Percentiles rank a stretch among this genome's conserved stretches.
Evolutionary conservation across 208 protist genomes (phyloP).

Genomic region (Leishmania martiniquensis): DNA sequence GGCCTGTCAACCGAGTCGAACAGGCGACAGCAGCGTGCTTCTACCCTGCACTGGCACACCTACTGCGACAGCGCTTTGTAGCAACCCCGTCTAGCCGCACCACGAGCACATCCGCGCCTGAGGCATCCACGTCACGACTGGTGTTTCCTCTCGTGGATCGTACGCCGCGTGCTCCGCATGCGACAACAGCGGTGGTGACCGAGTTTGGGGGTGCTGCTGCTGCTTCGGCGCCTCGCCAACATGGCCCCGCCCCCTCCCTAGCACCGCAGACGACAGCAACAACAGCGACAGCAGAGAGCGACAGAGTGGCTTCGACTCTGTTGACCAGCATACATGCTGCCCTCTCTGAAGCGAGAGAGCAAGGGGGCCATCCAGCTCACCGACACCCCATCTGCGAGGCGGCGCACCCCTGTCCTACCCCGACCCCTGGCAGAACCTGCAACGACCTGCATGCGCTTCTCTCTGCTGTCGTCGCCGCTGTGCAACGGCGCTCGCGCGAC

Average conservation of each 20-base stretch:
- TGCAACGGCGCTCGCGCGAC: constrained; percentile 4
- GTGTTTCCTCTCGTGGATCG: background rate
- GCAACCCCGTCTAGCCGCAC: background rate
- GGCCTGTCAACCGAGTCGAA: constrained; percentile 5
- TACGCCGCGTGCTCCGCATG: background rate
- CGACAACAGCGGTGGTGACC: constrained; percentile 7
- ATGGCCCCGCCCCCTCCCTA: background rate
- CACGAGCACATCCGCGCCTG: background rate
- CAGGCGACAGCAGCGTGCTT: constrained; percentile 22
- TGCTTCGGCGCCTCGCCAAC: background rate
- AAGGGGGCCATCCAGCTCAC: background rate
- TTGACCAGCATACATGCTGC: background rate
- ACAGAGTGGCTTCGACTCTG: constrained; percentile 1
- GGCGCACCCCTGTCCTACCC: background rate
- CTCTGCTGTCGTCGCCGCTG: constrained; percentile 6
- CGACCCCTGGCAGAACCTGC: background rate
- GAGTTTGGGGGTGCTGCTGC: background rate
- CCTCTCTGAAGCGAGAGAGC: background rate
- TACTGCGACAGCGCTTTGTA: background rate
- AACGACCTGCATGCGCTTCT: constrained; percentile 12
- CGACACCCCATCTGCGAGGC: background rate
- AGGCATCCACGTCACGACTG: background rate
- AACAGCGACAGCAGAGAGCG: background rate
- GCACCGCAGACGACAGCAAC: background rate
- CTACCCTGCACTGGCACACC: constrained; percentile 16